These are phyloP conservation scores for Raddia distichophylla DNA, from an alignment of 176 grass and related monocot genomes.

Conservation along the genomic window DNA sequence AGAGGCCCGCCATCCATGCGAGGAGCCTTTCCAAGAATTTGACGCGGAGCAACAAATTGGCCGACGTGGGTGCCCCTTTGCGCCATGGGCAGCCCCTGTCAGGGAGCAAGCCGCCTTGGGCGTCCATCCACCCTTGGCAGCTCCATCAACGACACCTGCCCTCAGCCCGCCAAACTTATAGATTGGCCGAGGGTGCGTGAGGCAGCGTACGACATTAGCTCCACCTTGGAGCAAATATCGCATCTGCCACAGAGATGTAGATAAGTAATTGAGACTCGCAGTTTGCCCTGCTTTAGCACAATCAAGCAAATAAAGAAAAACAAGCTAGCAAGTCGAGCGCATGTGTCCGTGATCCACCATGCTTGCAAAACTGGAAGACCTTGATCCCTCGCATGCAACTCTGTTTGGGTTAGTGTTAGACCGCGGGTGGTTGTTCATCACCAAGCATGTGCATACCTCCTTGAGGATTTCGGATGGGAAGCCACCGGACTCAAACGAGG, in stretches of 20 bases:
- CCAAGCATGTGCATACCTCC: constrained; percentile 70
- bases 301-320: constrained; percentile 54
- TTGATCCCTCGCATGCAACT: constrained; percentile 33
- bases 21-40: constrained; percentile 42
- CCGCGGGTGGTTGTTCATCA: constrained; percentile 19
- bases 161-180: constrained; percentile 47
- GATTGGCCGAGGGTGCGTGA: constrained; percentile 42
- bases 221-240: constrained; percentile 99
- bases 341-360: constrained; percentile 16
- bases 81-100: constrained; percentile 47
- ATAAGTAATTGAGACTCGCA: constrained; percentile 59
- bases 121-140: constrained; percentile 52
- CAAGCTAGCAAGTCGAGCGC: constrained; percentile 32
- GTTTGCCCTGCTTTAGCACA: constrained; percentile 54
- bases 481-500: constrained; percentile 80
- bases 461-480: constrained; percentile 80
- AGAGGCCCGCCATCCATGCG: constrained; percentile 47
- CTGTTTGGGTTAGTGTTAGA: constrained; percentile 52
- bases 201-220: constrained; percentile 97
- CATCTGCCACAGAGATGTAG: constrained; percentile 91
- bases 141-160: constrained; percentile 59
- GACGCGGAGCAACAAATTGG: constrained; percentile 41
- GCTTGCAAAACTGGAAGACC: background rate
- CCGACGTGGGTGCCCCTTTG: constrained; percentile 51
- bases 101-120: constrained; percentile 34